Conservation (phyloP, 139 green algal species). For the Tetraselmis striata region DNA sequence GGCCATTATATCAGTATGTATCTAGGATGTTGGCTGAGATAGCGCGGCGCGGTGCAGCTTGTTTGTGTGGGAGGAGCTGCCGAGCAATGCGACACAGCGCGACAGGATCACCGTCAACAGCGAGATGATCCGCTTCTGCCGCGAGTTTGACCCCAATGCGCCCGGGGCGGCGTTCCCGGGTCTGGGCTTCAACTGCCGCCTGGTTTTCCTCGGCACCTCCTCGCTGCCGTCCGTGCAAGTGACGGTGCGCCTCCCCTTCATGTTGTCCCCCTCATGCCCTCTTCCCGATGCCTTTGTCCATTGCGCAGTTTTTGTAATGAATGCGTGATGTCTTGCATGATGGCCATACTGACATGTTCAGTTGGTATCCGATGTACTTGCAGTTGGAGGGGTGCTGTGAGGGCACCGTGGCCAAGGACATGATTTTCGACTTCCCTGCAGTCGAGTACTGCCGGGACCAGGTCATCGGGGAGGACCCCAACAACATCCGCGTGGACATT, state of each 20-base stretch:
- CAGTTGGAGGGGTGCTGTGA: neutral
- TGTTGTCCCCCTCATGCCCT: too few species aligned
- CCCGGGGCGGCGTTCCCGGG: neutral
- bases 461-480: neutral
- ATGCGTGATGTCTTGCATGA: too few species aligned
- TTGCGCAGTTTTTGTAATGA: too few species aligned
- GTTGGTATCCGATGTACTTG: too few species aligned
- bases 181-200: neutral
- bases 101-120: neutral
- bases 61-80: neutral
- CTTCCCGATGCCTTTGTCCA: too few species aligned
- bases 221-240: neutral
- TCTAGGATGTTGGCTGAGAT: neutral
- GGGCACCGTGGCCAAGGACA: neutral
- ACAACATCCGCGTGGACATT: neutral
- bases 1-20: too few species aligned
- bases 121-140: neutral
- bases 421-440: neutral
- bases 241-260: too few species aligned
- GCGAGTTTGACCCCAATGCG: neutral
- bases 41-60: neutral
- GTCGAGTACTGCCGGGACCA: neutral
- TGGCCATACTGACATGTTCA: too few species aligned
- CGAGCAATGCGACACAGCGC: neutral
- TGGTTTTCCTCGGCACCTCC: neutral